Evolutionary conservation across 2,329 filamentous ascomycete genomes (phyloP), one percentile per base, ranked within the genome.

Genomic region (Hortaea werneckii): DNA sequence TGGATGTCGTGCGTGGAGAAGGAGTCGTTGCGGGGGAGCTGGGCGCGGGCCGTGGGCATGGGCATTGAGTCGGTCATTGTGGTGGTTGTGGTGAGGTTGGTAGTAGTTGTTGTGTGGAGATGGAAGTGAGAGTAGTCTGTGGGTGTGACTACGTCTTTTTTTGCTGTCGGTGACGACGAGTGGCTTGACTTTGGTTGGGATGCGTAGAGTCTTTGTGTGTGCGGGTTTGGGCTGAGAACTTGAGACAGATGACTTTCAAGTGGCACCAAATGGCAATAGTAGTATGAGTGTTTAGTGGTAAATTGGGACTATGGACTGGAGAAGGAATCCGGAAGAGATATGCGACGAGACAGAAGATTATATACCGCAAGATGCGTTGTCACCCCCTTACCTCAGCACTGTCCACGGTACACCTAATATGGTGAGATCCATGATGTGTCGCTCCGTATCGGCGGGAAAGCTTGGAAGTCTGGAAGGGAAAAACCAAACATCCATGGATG

Each of bases 11-110:
- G 55, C 43, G 57, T 54, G 29, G 56, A 59, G 60, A 63, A 63
- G 43, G 59, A 62, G 55, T 63, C 58, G 58, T 62, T 63, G 54
- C 61, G 61, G 10, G 59, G 57, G 42, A 63, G 50, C n/a, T 9
- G n/a, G 38, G 46, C 37, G 27, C 48, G 10, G 20, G 8, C 10
- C 7, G 29, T 26, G 30, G 61, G 59, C 37, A 55, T 40, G 12
- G 61, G 61, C 55, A 63, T 61, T 7, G 59, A 53, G 55, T 58
- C 57, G 42, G 60, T 61, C 61, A 63, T 63, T 47, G 8, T 44
- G 42, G 30, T n/a, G 41, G 35, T 35, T 20, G 20, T 20, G 20
- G 27, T 7, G 5, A 28, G 12, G 40, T 41, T 29, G 40, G 27
- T 28, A 11, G 27, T 20, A 20, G 20, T 20, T 10, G 12, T 27